A percentile compares a stretch with the other conserved stretches of the same genome.
These are phyloP conservation scores for Taphrina deformans DNA, from an alignment of 1,139 yeast species.

Conservation along the genomic window DNA sequence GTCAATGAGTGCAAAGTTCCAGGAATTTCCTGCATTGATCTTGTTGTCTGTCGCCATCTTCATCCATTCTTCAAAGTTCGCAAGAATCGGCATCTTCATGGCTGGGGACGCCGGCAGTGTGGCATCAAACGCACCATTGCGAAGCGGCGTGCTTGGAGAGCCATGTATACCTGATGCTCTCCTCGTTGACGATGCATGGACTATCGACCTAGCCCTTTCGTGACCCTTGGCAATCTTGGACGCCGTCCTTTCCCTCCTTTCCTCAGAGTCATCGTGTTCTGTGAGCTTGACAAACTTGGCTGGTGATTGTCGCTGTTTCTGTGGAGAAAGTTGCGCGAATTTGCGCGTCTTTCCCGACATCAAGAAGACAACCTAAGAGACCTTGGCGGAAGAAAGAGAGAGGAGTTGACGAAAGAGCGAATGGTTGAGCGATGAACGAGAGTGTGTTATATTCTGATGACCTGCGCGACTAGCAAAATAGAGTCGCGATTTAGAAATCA, in stretches of 20 bases:
- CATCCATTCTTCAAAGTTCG: conserved; percentile 89
- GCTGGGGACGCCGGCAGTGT: conserved; percentile 4
- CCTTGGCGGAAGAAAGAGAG: too few relatives aligned
- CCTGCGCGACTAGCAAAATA: neutral
- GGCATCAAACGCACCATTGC: neutral
- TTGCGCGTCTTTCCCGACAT: conserved; percentile 33
- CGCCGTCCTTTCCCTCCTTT: conserved; percentile 13
- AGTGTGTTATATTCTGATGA: neutral
- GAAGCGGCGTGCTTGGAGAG: neutral
- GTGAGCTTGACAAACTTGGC: conserved; percentile 30
- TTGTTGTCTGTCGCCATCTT: conserved; percentile 81
- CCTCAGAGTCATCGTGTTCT: conserved; percentile 24
- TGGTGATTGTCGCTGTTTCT: conserved; percentile 25
- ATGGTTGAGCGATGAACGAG: neutral
- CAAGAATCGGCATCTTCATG: conserved; percentile 49
- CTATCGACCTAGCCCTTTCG: conserved; percentile 17
- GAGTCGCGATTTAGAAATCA: conserved; percentile 5
- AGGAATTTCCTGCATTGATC: conserved; percentile 56
- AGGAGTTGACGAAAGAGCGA: too few relatives aligned
- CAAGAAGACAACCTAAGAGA: too few relatives aligned
- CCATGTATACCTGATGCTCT: neutral
- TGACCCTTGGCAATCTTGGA: conserved; percentile 23
- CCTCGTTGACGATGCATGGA: conserved; percentile 16
- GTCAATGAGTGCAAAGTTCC: conserved; percentile 88
- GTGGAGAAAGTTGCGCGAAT: conserved; percentile 31